A percentile compares a stretch with the other conserved stretches of the same genome.
Evolutionary conservation across 257 asterid genomes (phyloP).

Genomic region (Solanum sparsipilum): DNA sequence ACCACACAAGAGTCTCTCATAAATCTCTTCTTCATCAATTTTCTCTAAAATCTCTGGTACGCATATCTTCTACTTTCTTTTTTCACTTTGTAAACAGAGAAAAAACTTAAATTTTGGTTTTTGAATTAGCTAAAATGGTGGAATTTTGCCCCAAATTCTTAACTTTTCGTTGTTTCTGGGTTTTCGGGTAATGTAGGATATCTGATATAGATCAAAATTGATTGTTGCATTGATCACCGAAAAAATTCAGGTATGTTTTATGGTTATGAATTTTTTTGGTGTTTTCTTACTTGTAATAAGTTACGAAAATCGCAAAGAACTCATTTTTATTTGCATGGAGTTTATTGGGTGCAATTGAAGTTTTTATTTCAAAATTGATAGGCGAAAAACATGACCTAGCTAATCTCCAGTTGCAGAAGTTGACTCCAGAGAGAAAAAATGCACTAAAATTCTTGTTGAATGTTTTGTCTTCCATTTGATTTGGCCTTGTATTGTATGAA

Average conservation of each 20-base stretch:
- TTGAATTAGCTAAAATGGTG: background rate
- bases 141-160: background rate
- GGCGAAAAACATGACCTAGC: background rate
- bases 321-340: background rate
- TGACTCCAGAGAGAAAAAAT: background rate
- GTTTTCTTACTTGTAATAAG: background rate
- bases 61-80: background rate
- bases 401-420: background rate
- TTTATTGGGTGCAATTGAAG: background rate
- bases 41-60: background rate
- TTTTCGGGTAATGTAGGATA: background rate
- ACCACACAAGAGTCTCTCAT: background rate
- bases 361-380: background rate
- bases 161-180: background rate
- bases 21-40: background rate
- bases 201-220: background rate
- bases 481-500: background rate
- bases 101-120: background rate
- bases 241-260: background rate
- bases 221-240: background rate
- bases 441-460: background rate
- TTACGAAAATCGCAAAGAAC: background rate
- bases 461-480: background rate
- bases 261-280: background rate
- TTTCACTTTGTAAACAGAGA: background rate